Evolutionary conservation across 1,284 basidiomycete species (phyloP).

Genomic region (Ustilago cynodontis): DNA sequence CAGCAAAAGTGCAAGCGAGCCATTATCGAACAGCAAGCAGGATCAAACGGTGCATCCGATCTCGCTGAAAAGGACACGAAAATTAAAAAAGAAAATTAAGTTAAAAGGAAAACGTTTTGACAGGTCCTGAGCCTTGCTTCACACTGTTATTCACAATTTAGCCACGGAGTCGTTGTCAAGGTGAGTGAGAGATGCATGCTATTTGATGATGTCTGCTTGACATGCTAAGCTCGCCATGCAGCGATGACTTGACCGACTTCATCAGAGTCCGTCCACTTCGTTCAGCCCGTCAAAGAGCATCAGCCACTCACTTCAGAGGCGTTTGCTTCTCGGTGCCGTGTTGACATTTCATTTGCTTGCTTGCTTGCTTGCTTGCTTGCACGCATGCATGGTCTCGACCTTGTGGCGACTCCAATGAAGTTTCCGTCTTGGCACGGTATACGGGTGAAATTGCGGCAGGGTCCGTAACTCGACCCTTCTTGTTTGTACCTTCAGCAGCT

Average conservation of each 20-base stretch:
- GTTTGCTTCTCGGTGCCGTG: background rate
- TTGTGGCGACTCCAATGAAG: background rate
- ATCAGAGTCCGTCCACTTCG: background rate
- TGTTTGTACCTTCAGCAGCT: no score
- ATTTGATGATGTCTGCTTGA: background rate
- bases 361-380: background rate
- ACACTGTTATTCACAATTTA: background rate
- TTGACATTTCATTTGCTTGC: conserved; percentile 6
- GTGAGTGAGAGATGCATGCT: conserved; percentile 16
- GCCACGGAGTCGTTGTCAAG: conserved; percentile 7
- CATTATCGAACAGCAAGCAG: conserved; percentile 7
- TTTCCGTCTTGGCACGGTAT: background rate
- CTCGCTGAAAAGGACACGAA: background rate
- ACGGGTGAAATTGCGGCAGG: no score
- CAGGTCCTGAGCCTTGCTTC: background rate
- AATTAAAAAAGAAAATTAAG: no score
- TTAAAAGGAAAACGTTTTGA: background rate
- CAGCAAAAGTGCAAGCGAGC: conserved; percentile 2
- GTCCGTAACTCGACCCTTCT: no score
- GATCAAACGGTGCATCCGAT: conserved; percentile 17
- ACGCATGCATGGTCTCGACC: background rate
- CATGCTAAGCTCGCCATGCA: background rate
- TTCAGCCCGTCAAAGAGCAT: background rate
- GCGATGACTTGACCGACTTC: conserved; percentile 9
- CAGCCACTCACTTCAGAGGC: conserved; percentile 3